Evolutionary conservation across 1,284 basidiomycete species (phyloP), one percentile per base, ranked within the genome.

Genomic region (Pulveroboletus sp.): DNA sequence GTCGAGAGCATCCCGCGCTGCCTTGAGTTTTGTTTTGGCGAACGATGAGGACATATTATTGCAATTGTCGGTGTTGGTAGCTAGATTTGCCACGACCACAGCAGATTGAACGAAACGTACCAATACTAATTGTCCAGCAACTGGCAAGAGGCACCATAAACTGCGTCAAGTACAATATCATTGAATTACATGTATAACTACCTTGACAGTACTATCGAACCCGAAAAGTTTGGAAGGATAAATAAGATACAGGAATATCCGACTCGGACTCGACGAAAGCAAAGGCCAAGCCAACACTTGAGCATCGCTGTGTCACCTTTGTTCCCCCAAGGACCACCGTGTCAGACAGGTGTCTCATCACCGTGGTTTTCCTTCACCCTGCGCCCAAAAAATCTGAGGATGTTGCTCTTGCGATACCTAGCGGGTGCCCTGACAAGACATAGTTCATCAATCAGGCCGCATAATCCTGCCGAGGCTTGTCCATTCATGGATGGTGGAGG

Each of bases 21-120:
- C 76, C 74, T 96, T 97, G 64, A 96, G 79, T 68, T 89, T 91
- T 35, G 73, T 73, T 69, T 91, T 94, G 45, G 80, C 77, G 55
- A 86, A 81, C 3, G 79, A 69, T 7, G 64, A 68, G 3, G 68
- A 70, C 66, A 66, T 66, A n/a, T n/a, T n/a, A n/a, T n/a, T n/a
- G n/a, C n/a, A n/a, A n/a, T n/a, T 22, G 35, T 51, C 24, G 25
- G 20, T 25, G 49, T 26, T 38, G 20, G 28, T n/a, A n/a, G n/a
- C 25, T 17, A 24, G 29, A 18, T 36, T 10, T 9, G 35, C 33
- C n/a, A n/a, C n/a, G n/a, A n/a, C n/a, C n/a, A n/a, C n/a, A n/a
- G n/a, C n/a, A n/a, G n/a, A n/a, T n/a, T n/a, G n/a, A n/a, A n/a
- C n/a, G n/a, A n/a, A n/a, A n/a, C n/a, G n/a, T n/a, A n/a, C n/a